These are phyloP conservation scores for Trichoderma virens DNA, from an alignment of 495 filamentous ascomycete species.

Conservation along the genomic window DNA sequence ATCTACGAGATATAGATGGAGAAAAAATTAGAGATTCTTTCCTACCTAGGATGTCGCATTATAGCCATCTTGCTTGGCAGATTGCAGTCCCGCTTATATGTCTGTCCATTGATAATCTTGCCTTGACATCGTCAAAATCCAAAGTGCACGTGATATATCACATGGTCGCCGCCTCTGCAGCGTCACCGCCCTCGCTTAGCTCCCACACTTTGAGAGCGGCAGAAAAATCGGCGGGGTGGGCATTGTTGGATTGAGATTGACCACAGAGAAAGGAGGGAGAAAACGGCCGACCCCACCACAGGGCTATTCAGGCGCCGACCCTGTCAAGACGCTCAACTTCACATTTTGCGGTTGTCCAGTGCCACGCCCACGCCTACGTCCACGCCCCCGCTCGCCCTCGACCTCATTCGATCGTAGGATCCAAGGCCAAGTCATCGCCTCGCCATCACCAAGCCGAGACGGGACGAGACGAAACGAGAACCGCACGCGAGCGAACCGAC, in stretches of 20 bases:
- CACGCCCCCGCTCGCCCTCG: neutral
- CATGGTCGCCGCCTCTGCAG: neutral
- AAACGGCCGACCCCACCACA: slow-evolving; percentile 1
- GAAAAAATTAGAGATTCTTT: too few relatives aligned
- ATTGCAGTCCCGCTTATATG: too few relatives aligned
- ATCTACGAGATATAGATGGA: too few relatives aligned
- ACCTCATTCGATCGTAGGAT: slow-evolving; percentile 2
- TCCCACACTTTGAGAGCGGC: slow-evolving; percentile 3
- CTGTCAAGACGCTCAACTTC: slow-evolving; percentile 4
- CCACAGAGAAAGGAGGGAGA: neutral
- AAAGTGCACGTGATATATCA: neutral
- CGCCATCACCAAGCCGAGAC: neutral
- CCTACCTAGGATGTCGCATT: too few relatives aligned
- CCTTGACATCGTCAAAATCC: neutral
- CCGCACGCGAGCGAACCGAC: neutral
- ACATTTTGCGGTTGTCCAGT: slow-evolving; percentile 7
- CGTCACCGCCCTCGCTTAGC: slow-evolving; percentile 9
- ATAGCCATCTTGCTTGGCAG: too few relatives aligned
- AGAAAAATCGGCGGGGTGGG: slow-evolving; percentile 13
- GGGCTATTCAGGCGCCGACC: slow-evolving; percentile 8
- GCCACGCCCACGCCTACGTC: neutral
- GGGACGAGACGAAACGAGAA: neutral
- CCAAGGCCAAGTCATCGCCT: neutral
- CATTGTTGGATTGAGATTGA: neutral
- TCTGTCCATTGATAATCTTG: too few relatives aligned